phyloP scores from a whole-genome alignment of 352 stramenopile genomes.

The Globisporangium ultimum region DNA sequence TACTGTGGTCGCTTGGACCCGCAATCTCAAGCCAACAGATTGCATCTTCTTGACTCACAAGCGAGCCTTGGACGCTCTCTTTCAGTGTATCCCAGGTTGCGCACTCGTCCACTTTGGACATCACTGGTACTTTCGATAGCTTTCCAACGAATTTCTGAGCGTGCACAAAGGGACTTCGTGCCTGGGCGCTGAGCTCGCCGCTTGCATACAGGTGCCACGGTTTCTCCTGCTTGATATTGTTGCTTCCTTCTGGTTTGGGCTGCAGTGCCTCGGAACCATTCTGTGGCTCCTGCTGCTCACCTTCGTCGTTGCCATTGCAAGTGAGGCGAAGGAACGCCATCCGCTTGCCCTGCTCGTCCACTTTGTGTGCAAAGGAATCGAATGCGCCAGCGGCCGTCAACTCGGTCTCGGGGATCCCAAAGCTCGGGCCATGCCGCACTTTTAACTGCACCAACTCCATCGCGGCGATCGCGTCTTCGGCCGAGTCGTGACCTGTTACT shows the following conservation, averaged over 20 bases:
- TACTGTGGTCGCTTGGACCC: constrained; percentile 25
- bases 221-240: constrained; percentile 26
- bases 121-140: constrained; percentile 6
- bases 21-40: constrained; percentile 80
- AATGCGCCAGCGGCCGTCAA: constrained; percentile 37
- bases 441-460: constrained; percentile 81
- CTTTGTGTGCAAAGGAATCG: constrained; percentile 67
- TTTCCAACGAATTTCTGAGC: constrained; percentile 18
- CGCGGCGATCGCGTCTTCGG: constrained; percentile 75
- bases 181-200: constrained; percentile 47
- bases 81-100: constrained; percentile 32
- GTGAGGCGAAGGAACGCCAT: constrained; percentile 46
- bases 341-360: constrained; percentile 37
- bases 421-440: constrained; percentile 56
- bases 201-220: constrained; percentile 74
- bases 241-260: constrained; percentile 11
- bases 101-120: constrained; percentile 30
- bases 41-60: constrained; percentile 27
- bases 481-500: constrained; percentile 73
- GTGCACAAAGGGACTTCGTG: constrained; percentile 53
- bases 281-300: too few relatives aligned
- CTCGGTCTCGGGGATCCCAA: constrained; percentile 55
- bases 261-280: background rate
- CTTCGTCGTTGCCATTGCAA: background rate
- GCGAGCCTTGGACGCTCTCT: constrained; percentile 22